Evolutionary conservation across 257 asterid genomes (phyloP).

Genomic region (Solanum paucissectum): DNA sequence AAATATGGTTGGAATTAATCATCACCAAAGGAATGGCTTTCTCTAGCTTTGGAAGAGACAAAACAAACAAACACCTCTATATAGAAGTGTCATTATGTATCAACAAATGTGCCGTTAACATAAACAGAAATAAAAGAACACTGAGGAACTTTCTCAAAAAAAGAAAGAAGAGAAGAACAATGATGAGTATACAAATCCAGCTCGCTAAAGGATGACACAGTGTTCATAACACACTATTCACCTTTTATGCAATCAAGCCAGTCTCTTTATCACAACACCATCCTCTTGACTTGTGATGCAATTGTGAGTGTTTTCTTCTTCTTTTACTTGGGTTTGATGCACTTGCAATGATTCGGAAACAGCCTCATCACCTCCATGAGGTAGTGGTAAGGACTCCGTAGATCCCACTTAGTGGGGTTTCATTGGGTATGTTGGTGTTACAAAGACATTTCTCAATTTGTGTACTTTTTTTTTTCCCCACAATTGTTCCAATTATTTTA

Average conservation of each 20-base stretch:
- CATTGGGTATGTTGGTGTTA: not conserved
- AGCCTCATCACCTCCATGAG: not conserved
- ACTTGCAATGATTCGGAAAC: not conserved
- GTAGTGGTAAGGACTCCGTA: too few species aligned
- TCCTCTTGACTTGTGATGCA: not conserved
- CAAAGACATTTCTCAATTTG: not conserved
- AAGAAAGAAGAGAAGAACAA: not conserved
- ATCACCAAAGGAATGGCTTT: not conserved
- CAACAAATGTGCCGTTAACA: not conserved
- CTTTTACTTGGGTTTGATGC: not conserved
- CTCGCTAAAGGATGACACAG: not conserved
- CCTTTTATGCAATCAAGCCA: not conserved
- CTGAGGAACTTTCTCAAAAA: not conserved
- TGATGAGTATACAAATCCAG: not conserved
- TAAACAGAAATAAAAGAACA: not conserved
- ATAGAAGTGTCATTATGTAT: not conserved
- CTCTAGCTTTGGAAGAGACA: not conserved
- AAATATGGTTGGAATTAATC: not conserved
- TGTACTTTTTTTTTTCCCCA: not conserved
- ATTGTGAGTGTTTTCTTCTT: not conserved
- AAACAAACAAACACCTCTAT: not conserved
- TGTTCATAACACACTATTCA: not conserved
- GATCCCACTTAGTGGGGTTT: not conserved
- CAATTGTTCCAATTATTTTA: not conserved
- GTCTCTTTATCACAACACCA: not conserved